phyloP scores from a whole-genome alignment of 768 basidiomycete species.

The Lactarius evosmus region DNA sequence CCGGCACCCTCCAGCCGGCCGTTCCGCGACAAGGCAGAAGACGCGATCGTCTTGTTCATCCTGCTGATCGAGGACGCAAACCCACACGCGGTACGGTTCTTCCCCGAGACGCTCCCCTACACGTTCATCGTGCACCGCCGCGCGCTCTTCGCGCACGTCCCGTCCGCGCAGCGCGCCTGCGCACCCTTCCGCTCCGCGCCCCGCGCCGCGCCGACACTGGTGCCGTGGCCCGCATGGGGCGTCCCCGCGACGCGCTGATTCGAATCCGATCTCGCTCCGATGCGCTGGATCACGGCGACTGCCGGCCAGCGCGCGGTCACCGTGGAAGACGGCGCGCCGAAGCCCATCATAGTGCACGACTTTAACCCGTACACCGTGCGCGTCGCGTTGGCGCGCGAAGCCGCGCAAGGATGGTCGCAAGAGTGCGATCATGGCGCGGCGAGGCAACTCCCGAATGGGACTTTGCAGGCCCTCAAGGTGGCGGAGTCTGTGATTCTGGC shows the following conservation, averaged over 20 bases:
- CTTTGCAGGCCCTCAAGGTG: conserved; percentile 11
- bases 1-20: conserved; percentile 20
- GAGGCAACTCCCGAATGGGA: conserved; percentile 10
- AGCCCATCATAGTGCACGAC: conserved; percentile 29
- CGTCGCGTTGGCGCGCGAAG: conserved; percentile 12
- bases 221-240: conserved; percentile 33
- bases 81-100: background rate
- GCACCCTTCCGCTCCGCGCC: conserved; percentile 6
- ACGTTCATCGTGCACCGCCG: conserved; percentile 31
- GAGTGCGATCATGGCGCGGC: conserved; percentile 4
- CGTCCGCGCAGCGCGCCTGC: background rate
- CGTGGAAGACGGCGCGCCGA: conserved; percentile 5
- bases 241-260: conserved; percentile 31
- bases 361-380: conserved; percentile 29
- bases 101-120: conserved; percentile 25
- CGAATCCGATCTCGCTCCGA: conserved; percentile 27
- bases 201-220: background rate
- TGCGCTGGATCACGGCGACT: conserved; percentile 36
- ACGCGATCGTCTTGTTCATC: conserved; percentile 32
- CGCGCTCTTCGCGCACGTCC: conserved; percentile 24
- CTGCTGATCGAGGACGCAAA: conserved; percentile 22
- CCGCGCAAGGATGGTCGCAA: background rate
- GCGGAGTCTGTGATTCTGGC: conserved; percentile 7
- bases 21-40: conserved; percentile 28
- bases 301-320: conserved; percentile 34